These are phyloP conservation scores for Umbelopsis vinacea DNA, from an alignment of 192 early-diverging fungal genomes.

Conservation along the genomic window DNA sequence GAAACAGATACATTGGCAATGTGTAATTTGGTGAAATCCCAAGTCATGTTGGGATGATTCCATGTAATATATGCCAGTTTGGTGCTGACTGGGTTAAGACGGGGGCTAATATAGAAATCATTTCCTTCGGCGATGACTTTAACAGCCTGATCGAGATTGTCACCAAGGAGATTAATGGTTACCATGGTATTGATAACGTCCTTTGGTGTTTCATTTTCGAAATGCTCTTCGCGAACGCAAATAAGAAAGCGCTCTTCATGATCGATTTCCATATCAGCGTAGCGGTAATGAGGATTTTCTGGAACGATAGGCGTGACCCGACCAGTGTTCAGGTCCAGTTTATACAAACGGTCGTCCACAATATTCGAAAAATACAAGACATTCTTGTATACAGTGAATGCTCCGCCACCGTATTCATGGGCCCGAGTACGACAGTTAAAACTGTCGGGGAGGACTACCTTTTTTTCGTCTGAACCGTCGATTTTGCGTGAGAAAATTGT, in stretches of 20 bases:
- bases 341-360: conserved; percentile 58
- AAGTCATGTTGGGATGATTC: conserved; percentile 81
- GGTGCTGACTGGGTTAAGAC: conserved; percentile 48
- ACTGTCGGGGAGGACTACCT: conserved; percentile 43
- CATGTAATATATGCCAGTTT: conserved; percentile 69
- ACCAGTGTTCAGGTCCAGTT: conserved; percentile 40
- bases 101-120: conserved; percentile 73
- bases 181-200: conserved; percentile 65
- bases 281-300: conserved; percentile 51
- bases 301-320: conserved; percentile 46
- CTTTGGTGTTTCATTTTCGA: conserved; percentile 55
- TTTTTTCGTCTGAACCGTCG: conserved; percentile 16
- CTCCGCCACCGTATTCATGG: conserved; percentile 80
- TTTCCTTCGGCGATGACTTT: conserved; percentile 54
- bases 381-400: conserved; percentile 58
- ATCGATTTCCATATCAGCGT: conserved; percentile 70
- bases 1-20: conserved; percentile 40
- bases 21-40: conserved; percentile 71
- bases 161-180: conserved; percentile 46
- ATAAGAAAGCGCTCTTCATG: conserved; percentile 56
- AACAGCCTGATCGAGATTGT: conserved; percentile 33
- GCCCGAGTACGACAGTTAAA: conserved; percentile 72
- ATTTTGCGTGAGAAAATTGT: conserved; percentile 28
- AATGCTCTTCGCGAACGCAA: conserved; percentile 74
- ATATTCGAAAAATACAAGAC: conserved; percentile 68